phyloP scores from a whole-genome alignment of 1,284 basidiomycete species.

The Earliella scabrosa region DNA sequence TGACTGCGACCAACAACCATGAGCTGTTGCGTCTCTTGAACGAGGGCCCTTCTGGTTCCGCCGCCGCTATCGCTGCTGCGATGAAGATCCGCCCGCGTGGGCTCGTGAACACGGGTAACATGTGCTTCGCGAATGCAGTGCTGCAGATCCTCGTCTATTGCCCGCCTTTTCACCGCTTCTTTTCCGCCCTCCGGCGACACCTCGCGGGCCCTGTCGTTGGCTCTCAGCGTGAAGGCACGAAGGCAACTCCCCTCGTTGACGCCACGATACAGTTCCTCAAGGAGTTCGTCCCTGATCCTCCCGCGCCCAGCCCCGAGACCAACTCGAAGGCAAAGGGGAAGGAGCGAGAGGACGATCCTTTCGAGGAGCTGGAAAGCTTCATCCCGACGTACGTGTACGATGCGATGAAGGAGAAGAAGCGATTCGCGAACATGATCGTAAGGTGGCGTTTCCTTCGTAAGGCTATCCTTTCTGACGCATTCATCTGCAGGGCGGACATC shows the following conservation, averaged over 20 bases:
- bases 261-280: slow-evolving; percentile 84
- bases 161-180: slow-evolving; percentile 82
- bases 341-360: slow-evolving; percentile 42
- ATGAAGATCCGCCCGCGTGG: slow-evolving; percentile 74
- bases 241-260: slow-evolving; percentile 80
- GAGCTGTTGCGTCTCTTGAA: slow-evolving; percentile 63
- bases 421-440: slow-evolving; percentile 93
- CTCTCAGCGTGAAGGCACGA: slow-evolving; percentile 40
- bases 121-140: slow-evolving; percentile 97
- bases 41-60: slow-evolving; percentile 42
- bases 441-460: slow-evolving; percentile 33
- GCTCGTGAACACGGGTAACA: slow-evolving; percentile 93
- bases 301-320: slow-evolving; percentile 36
- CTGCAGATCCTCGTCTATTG: slow-evolving; percentile 92
- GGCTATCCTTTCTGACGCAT: background rate
- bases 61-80: slow-evolving; percentile 17
- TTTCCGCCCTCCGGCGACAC: slow-evolving; percentile 71
- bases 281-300: slow-evolving; percentile 63
- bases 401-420: slow-evolving; percentile 93
- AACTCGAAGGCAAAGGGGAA: slow-evolving; percentile 40
- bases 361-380: slow-evolving; percentile 71
- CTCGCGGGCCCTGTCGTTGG: slow-evolving; percentile 37
- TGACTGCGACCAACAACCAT: slow-evolving; percentile 51
- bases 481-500: slow-evolving; percentile 76
- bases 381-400: slow-evolving; percentile 92